A percentile compares a stretch with the other conserved stretches of the same genome.
phyloP scores from a whole-genome alignment of 108 stramenopile species.

The Pseudonitzschia pungens region DNA sequence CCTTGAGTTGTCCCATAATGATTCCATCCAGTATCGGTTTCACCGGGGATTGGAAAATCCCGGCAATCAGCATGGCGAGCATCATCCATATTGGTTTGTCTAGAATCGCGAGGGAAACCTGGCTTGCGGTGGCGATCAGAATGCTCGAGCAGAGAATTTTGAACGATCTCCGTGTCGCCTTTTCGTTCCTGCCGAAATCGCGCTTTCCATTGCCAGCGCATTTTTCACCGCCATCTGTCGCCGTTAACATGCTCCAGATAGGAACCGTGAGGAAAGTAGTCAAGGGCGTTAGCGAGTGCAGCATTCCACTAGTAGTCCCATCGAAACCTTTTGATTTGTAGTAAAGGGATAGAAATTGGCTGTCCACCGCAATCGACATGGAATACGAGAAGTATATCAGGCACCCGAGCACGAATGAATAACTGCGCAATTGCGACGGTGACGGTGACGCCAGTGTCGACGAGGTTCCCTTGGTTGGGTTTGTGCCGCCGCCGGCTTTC shows the following conservation, averaged over 20 bases:
- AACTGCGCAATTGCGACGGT: background rate
- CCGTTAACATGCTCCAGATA: slow-evolving; percentile 72
- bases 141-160: slow-evolving; percentile 65
- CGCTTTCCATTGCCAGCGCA: background rate
- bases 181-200: background rate
- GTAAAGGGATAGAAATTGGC: slow-evolving; percentile 93
- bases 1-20: slow-evolving; percentile 72
- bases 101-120: slow-evolving; percentile 57
- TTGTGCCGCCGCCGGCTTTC: no score
- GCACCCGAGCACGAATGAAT: background rate
- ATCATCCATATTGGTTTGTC: slow-evolving; percentile 62
- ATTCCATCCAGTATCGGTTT: slow-evolving; percentile 87
- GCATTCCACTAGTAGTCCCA: slow-evolving; percentile 76
- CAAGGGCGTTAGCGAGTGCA: slow-evolving; percentile 90
- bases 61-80: slow-evolving; percentile 71
- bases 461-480: background rate
- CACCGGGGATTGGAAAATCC: slow-evolving; percentile 89
- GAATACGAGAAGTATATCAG: slow-evolving; percentile 87
- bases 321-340: slow-evolving; percentile 86
- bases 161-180: slow-evolving; percentile 7
- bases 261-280: slow-evolving; percentile 91
- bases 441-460: background rate
- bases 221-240: background rate
- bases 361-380: slow-evolving; percentile 74
- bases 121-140: slow-evolving; percentile 63